Base-by-base conservation (phyloP, 2,329 filamentous ascomycete genomes). In the Alternaria panax region DNA sequence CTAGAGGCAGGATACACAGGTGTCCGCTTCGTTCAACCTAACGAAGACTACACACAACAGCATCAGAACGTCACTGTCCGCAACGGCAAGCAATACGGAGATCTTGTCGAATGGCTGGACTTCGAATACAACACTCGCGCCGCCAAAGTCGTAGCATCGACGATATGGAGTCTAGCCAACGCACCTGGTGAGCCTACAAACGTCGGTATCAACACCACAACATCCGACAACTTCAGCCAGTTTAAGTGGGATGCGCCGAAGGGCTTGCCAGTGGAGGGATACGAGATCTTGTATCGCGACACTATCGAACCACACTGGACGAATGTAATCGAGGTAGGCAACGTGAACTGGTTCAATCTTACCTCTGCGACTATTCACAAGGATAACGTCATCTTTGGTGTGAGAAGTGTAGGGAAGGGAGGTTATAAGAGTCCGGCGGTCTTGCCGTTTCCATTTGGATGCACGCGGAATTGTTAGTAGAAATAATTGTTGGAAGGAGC, bases 11-110 rank as follows among this genome's bases (percentile, higher is more conserved):
- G 84, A 1, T 86, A 83, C 67, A 76, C 83, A 4, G 82, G 81
- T 2, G 79, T 81, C 7, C 79, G 85, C 5, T 85, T 85, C 77
- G 85, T 84, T 1, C 84, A 86, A 74, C 82, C 84, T 0, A 78
- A 81, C 48, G 85, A 87, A 72, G 75, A 86, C 66, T 86, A 81
- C 70, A 79, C 76, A 4, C 85, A 86, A 67, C 84, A 86, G 73
- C 84, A 86, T 62, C 84, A 86, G 68, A 79, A 86, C 59, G 75
- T 81, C 0, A 77, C 83, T 1, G 75, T 82, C 11, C 73, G 78
- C 28, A 75, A 80, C 38, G 83, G 82, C 9, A 79, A 77, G 57
- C 81, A 84, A 63, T 86, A 84, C 64, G 85, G 84, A 27, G 85
- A 87, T 54, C 64, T 86, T 4, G 66, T 80, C 4, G 80, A 85